These are phyloP conservation scores for Penicillium waksmanii DNA, from an alignment of 495 filamentous ascomycete genomes.

Conservation along the genomic window DNA sequence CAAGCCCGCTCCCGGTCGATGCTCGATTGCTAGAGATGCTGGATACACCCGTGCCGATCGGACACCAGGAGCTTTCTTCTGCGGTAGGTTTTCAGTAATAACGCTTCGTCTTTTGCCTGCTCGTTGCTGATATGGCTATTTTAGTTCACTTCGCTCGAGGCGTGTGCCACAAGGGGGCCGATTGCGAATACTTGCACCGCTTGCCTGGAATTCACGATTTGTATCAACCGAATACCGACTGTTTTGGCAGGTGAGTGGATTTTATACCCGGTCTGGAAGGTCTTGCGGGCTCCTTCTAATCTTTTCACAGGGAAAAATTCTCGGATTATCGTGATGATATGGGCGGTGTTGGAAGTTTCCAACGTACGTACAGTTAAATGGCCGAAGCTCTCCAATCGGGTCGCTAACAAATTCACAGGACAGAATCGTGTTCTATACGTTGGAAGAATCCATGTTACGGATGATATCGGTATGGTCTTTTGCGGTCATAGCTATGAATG, in stretches of 20 bases:
- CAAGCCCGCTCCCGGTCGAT: slow-evolving; percentile 72
- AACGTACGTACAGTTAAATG: slow-evolving; percentile 36
- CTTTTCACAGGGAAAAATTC: slow-evolving; percentile 21
- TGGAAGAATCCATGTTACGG: slow-evolving; percentile 91
- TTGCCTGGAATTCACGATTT: slow-evolving; percentile 81
- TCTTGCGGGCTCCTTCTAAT: not conserved
- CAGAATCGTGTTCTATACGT: slow-evolving; percentile 93
- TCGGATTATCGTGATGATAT: slow-evolving; percentile 61
- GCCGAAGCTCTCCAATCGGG: not conserved
- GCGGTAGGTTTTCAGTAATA: slow-evolving; percentile 31
- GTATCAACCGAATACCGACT: slow-evolving; percentile 88
- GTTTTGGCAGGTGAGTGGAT: slow-evolving; percentile 64
- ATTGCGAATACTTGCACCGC: slow-evolving; percentile 94
- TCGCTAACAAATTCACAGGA: slow-evolving; percentile 30
- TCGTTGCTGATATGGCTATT: slow-evolving; percentile 8
- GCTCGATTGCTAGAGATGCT: slow-evolving; percentile 77
- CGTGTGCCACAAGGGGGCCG: slow-evolving; percentile 80
- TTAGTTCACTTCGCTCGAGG: slow-evolving; percentile 80
- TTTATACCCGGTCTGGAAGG: slow-evolving; percentile 49
- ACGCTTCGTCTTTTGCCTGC: not conserved
- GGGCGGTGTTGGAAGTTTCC: slow-evolving; percentile 91
- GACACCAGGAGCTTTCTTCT: slow-evolving; percentile 81
- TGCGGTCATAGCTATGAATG: not conserved
- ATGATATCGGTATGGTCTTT: slow-evolving; percentile 68
- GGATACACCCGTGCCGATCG: slow-evolving; percentile 91